Evolutionary conservation across 192 early-diverging fungal genomes (phyloP), one percentile per base, ranked within the genome.

Genomic region (Obelidium mucronatum): DNA sequence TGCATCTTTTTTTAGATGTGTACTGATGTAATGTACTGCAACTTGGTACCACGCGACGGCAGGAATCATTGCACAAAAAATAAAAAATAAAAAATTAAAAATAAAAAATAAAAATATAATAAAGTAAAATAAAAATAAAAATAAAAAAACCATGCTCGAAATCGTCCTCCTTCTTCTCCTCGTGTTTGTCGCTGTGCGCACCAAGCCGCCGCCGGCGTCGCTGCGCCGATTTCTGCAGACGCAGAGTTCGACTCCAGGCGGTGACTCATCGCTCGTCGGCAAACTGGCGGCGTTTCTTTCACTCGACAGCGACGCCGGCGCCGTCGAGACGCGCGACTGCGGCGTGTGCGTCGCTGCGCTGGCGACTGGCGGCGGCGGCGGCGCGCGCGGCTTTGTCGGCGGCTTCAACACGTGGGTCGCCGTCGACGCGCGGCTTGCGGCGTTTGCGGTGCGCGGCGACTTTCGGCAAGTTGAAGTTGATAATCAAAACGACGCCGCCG

Each of bases 391-490:
- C 8, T 74, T 60, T 60, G 15, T 42, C 24, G 72, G 72, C 11
- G 40, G n/a, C 11, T 61, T 63, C 40, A 63, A 63, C 42, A 33
- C 34, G 54, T 73, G 70, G 70, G n/a, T n/a, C n/a, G n/a, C n/a
- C n/a, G n/a, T n/a, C n/a, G n/a, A n/a, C n/a, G 24, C 40, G 59
- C 62, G 72, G 72, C 15, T n/a, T n/a, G n/a, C n/a, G n/a, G n/a
- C n/a, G n/a, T 22, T 59, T 24, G 36, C 13, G 36, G 26, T 73
- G 24, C 70, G 54, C 17, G 22, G 36, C 35, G 26, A 22, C 22
- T 13, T 11, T 11, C 35, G 33, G 17, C 59, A 35, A 2, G 33
- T 39, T 35, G n/a, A 37, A 22, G n/a, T 15, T 8, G 8, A 35
- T 5, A 51, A 28, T 2, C 39, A 67, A 44, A 8, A 73, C 11